These are phyloP conservation scores for Dichomitus squalens DNA, from an alignment of 1,284 basidiomycete genomes.

Conservation along the genomic window DNA sequence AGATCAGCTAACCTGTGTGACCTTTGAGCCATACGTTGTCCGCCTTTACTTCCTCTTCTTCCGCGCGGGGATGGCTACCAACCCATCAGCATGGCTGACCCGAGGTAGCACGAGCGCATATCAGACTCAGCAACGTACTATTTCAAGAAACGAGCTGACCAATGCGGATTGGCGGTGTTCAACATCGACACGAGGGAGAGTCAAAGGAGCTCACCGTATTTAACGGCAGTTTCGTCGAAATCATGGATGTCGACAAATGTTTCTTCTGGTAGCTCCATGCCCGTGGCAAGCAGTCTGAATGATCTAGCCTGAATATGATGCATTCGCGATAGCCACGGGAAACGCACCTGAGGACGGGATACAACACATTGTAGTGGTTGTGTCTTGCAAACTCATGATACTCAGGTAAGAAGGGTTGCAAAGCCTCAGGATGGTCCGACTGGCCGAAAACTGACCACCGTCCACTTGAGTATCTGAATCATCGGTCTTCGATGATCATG, in stretches of 20 bases:
- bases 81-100: not conserved
- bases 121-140: constrained; percentile 31
- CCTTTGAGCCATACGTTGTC: constrained; percentile 64
- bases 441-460: constrained; percentile 41
- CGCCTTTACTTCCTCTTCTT: constrained; percentile 53
- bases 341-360: constrained; percentile 49
- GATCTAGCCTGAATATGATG: not conserved
- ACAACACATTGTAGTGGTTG: constrained; percentile 53
- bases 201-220: constrained; percentile 27
- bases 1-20: constrained; percentile 6
- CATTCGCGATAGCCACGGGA: constrained; percentile 10
- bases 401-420: constrained; percentile 61
- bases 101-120: not conserved
- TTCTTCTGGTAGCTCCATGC: constrained; percentile 37
- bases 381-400: constrained; percentile 52
- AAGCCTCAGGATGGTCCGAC: constrained; percentile 45
- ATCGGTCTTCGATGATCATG: not conserved
- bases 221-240: constrained; percentile 31
- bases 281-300: constrained; percentile 47
- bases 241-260: constrained; percentile 34
- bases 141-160: constrained; percentile 36
- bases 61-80: constrained; percentile 33
- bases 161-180: not conserved
- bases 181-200: not conserved
- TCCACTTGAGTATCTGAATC: not conserved